Evolutionary conservation across 805 yeast genomes (phyloP), one percentile per base, ranked within the genome.

Genomic region (Myxozyma geophila): DNA sequence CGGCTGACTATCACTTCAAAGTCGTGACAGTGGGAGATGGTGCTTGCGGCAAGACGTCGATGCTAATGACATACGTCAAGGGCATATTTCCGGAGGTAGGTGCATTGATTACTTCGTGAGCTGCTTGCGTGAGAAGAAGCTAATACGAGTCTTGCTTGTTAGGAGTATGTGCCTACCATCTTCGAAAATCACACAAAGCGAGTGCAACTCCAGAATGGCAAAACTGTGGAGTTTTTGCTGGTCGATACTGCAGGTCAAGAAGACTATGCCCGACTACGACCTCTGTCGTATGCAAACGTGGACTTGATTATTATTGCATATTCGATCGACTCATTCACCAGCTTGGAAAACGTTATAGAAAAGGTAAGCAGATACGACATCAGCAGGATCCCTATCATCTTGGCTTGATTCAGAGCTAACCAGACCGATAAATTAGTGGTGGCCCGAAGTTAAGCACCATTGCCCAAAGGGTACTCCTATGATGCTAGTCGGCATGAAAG

Each of bases 181-280:
- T 89, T 90, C 76, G 96, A 89, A 68, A 89, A 88, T 74, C 88
- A 88, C 73, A 85, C 85, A 12, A 83, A 88, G 8, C 81, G 81
- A 46, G 83, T 87, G 1, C 74, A 72, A 43, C 78, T 81, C 1
- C 78, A 82, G 0, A 77, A 79, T 41, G 80, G 81, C 35, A 82
- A 84, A 70, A 68, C 75, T n/a, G 80, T 88, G 21, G 92, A 87
- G 71, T 75, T 90, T 68, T 89, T 90, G 0, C 75, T 90, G 37
- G 90, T 96, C 96, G 97, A 90, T 73, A 89, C 96, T 0, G 96
- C 96, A 0, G 95, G 96, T 2, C 95, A 89, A 76, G 96, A 90
- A 75, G 95, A 89, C 74, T 89, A 88, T 72, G 92, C 87, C 73
- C 78, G 96, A 58, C 77, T 90, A 60, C 79, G 97, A 65, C 95